phyloP scores from a whole-genome alignment of 176 grass and related monocot species.

The Tillandsia fasciculata region DNA sequence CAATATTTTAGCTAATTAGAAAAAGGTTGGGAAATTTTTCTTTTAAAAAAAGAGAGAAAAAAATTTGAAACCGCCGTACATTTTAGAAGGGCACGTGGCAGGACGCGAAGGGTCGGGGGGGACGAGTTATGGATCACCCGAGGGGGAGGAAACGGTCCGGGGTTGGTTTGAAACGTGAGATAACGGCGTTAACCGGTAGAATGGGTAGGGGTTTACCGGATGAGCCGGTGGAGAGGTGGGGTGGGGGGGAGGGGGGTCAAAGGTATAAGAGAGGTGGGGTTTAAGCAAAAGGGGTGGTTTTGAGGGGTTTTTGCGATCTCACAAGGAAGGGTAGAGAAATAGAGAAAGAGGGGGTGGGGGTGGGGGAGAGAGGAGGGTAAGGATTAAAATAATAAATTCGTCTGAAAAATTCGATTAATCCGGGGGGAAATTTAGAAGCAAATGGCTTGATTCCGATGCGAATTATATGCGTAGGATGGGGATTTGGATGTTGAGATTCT shows the following conservation, averaged over 20 bases:
- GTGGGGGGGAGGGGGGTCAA: constrained; percentile 13
- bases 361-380: background rate
- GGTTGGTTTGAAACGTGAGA: constrained; percentile 1
- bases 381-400: background rate
- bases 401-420: background rate
- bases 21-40: too few species aligned
- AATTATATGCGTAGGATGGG: background rate
- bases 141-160: constrained; percentile 4
- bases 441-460: background rate
- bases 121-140: background rate
- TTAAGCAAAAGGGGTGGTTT: constrained; percentile 40
- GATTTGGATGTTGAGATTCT: background rate
- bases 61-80: background rate
- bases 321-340: constrained; percentile 9
- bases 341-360: constrained; percentile 5
- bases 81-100: background rate
- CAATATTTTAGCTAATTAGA: too few species aligned
- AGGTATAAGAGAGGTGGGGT: constrained; percentile 43
- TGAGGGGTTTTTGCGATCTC: constrained; percentile 25
- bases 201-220: constrained; percentile 11
- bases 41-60: too few species aligned
- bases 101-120: background rate
- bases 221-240: constrained; percentile 4
- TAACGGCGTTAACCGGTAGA: background rate
- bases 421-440: background rate